A percentile compares a stretch with the other conserved stretches of the same genome.
phyloP scores from a whole-genome alignment of 2,329 filamentous ascomycete species.

The Colletotrichum higginsianum region DNA sequence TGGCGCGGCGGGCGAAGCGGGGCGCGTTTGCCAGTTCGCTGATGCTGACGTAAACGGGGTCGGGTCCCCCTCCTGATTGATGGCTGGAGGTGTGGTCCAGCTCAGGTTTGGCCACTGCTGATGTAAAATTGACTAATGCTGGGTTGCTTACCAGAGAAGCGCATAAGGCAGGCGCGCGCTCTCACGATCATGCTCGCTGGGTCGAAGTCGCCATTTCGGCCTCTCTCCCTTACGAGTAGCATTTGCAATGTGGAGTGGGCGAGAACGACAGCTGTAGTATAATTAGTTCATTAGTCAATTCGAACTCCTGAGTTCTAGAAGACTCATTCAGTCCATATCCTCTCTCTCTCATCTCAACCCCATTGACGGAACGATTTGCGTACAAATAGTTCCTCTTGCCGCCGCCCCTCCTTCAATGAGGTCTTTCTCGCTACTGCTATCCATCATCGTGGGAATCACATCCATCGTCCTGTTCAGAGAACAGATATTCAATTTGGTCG shows the following conservation, averaged over 20 bases:
- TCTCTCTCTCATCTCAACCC: background rate
- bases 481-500: conserved; percentile 44
- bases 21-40: background rate
- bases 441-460: conserved; percentile 49
- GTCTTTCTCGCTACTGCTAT: conserved; percentile 48
- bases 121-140: conserved; percentile 50
- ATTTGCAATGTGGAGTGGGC: conserved; percentile 9
- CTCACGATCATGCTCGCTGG: conserved; percentile 13
- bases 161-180: conserved; percentile 23
- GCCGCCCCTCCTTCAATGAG: conserved; percentile 48
- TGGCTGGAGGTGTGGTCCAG: conserved; percentile 7
- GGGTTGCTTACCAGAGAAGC: conserved; percentile 37
- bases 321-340: background rate
- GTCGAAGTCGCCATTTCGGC: background rate
- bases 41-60: conserved; percentile 4
- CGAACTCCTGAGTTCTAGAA: conserved; percentile 8
- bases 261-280: background rate
- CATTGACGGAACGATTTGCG: conserved; percentile 3
- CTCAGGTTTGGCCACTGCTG: conserved; percentile 42
- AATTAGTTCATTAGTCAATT: conserved; percentile 12
- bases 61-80: background rate
- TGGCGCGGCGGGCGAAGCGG: conserved; percentile 1
- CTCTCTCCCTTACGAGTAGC: background rate
- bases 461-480: conserved; percentile 49
- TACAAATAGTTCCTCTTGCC: conserved; percentile 21